Evolutionary conservation across 139 green algal species (phyloP).

Genomic region (Ulvella scutata): DNA sequence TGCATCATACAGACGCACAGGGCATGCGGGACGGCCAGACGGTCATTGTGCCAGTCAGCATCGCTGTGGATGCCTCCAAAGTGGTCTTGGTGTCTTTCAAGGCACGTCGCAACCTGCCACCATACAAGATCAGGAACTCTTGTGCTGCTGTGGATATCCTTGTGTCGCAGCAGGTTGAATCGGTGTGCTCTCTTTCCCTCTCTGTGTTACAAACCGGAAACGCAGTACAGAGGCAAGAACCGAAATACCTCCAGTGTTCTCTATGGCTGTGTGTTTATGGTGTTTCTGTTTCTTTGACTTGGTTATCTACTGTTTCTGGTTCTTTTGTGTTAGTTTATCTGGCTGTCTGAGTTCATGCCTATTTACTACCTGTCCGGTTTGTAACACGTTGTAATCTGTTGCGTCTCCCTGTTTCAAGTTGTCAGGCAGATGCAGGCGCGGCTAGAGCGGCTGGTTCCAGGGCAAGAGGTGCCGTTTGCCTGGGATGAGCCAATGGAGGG

Average conservation of each 20-base stretch:
- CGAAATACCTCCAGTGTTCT: no score
- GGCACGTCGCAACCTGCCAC: conserved; percentile 10
- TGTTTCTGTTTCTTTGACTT: no score
- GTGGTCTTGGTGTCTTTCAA: conserved; percentile 36
- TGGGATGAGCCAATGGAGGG: conserved; percentile 65
- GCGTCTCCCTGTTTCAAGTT: neutral
- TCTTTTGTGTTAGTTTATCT: no score
- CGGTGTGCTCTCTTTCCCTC: neutral
- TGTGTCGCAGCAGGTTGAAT: conserved; percentile 40
- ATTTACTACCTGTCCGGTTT: no score
- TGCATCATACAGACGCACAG: conserved; percentile 17
- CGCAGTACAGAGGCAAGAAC: no score
- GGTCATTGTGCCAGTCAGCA: conserved; percentile 72
- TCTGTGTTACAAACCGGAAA: no score
- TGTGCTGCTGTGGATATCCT: conserved; percentile 49
- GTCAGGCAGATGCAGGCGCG: conserved; percentile 5
- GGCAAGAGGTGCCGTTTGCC: conserved; percentile 49
- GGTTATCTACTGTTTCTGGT: no score
- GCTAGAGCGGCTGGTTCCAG: conserved; percentile 7
- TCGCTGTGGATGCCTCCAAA: conserved; percentile 53
- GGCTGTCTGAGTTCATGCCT: no score
- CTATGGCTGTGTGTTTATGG: no score
- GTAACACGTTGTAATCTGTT: no score
- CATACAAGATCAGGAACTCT: conserved; percentile 63
- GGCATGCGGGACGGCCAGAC: conserved; percentile 36